A percentile compares a stretch with the other conserved stretches of the same genome.
phyloP scores from a whole-genome alignment of 2,329 filamentous ascomycete genomes.

The Apiospora aurea region DNA sequence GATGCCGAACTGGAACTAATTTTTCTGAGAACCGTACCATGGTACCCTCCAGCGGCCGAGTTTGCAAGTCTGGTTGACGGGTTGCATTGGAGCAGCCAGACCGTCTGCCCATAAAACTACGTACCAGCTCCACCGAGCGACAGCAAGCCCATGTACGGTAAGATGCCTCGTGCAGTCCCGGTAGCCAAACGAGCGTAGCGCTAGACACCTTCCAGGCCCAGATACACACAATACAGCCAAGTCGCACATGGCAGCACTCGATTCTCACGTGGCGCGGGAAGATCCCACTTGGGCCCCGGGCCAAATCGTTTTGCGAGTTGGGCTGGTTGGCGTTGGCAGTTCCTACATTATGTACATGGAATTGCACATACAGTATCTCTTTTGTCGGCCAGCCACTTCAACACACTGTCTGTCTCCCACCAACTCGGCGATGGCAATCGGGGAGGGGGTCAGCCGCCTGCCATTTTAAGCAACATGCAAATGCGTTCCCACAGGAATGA shows the following conservation, averaged over 20 bases:
- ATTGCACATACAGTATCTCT: not conserved
- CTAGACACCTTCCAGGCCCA: not conserved
- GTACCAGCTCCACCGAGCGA: conserved; percentile 8
- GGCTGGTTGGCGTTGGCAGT: not conserved
- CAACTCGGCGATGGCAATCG: not conserved
- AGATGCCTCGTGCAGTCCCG: conserved; percentile 20
- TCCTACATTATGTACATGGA: no score
- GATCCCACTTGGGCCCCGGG: conserved; percentile 20
- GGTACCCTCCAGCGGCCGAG: not conserved
- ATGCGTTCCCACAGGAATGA: not conserved
- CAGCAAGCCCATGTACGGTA: conserved; percentile 16
- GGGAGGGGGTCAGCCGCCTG: not conserved
- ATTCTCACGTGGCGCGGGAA: conserved; percentile 23
- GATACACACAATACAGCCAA: conserved; percentile 1
- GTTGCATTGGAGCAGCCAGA: not conserved
- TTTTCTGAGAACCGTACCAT: not conserved
- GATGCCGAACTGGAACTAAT: conserved; percentile 18
- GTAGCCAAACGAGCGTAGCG: conserved; percentile 21
- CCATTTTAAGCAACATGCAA: not conserved
- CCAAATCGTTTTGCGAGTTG: not conserved
- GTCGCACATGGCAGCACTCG: conserved; percentile 22
- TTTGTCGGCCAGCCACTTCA: not conserved
- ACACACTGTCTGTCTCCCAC: not conserved
- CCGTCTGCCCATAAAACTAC: not conserved
- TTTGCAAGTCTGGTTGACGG: not conserved